Evolutionary conservation across 306 rosid genomes (phyloP).

Genomic region (Casuarina glauca): DNA sequence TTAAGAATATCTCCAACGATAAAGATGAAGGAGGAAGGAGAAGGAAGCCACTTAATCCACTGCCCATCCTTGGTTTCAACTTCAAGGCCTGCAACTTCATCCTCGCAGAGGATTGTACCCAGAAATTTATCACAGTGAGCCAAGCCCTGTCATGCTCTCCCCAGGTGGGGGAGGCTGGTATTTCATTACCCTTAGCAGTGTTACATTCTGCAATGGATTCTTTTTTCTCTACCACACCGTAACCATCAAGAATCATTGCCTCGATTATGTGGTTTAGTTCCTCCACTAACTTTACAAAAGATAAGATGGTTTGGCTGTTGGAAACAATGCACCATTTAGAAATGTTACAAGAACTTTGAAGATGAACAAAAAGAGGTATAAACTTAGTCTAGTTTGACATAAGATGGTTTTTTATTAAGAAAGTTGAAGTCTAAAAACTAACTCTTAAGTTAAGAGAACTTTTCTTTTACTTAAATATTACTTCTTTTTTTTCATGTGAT

Average conservation of each 20-base stretch:
- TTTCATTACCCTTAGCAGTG: slow-evolving; percentile 35
- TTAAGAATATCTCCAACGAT: slow-evolving; percentile 50
- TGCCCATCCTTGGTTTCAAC: slow-evolving; percentile 43
- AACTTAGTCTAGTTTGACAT: too few species aligned
- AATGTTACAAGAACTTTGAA: too few species aligned
- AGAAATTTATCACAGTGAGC: slow-evolving; percentile 52
- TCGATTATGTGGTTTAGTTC: neutral
- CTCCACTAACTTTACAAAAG: neutral
- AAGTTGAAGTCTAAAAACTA: too few species aligned
- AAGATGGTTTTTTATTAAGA: too few species aligned
- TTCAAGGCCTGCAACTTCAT: slow-evolving; percentile 53
- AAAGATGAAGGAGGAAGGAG: slow-evolving; percentile 2
- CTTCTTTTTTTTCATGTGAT: too few species aligned
- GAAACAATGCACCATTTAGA: neutral
- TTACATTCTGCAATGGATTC: slow-evolving; percentile 27
- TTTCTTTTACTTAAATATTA: too few species aligned
- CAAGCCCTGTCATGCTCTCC: slow-evolving; percentile 25
- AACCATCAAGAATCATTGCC: slow-evolving; percentile 41
- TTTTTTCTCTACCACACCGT: slow-evolving; percentile 35
- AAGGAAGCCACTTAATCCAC: slow-evolving; percentile 37
- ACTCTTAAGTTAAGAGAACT: too few species aligned
- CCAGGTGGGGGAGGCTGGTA: slow-evolving; percentile 33
- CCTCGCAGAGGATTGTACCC: slow-evolving; percentile 41
- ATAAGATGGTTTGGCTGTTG: neutral
- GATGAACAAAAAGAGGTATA: too few species aligned